phyloP scores from a whole-genome alignment of 148 eudicot species.

The Heliamphora exappendiculata region DNA sequence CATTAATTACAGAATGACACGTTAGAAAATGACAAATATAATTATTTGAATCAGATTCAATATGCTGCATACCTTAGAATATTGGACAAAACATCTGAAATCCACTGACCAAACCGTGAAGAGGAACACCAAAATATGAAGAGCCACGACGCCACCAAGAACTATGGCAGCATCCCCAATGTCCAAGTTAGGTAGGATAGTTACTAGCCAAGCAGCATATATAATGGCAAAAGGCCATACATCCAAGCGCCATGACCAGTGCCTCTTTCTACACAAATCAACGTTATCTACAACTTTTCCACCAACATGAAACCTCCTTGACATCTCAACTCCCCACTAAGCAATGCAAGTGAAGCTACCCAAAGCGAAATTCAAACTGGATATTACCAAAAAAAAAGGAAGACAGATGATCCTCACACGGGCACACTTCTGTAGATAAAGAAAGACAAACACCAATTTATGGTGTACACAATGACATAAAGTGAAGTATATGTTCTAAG shows the following conservation, averaged over 20 bases:
- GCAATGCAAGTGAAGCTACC: neutral
- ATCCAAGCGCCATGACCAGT: conserved; percentile 68
- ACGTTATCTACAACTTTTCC: conserved; percentile 86
- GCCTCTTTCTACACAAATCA: conserved; percentile 68
- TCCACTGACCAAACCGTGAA: conserved; percentile 94
- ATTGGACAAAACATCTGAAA: conserved; percentile 72
- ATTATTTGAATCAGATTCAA: neutral
- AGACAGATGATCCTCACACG: neutral
- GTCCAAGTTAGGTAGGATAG: conserved; percentile 64
- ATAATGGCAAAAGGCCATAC: conserved; percentile 66
- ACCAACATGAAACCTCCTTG: conserved; percentile 61
- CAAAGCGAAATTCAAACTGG: neutral
- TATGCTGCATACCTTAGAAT: conserved; percentile 48
- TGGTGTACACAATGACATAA: neutral
- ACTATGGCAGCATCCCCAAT: conserved; percentile 53
- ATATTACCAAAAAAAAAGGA: neutral
- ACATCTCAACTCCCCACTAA: conserved; percentile 34
- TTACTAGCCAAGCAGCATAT: conserved; percentile 51
- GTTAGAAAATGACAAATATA: neutral
- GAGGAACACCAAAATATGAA: conserved; percentile 62
- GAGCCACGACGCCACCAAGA: conserved; percentile 48
- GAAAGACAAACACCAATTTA: neutral
- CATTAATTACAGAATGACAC: neutral
- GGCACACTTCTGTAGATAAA: neutral
- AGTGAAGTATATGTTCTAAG: neutral